These are phyloP conservation scores for Glonium stellatum DNA, from an alignment of 495 filamentous ascomycete genomes.

Conservation along the genomic window DNA sequence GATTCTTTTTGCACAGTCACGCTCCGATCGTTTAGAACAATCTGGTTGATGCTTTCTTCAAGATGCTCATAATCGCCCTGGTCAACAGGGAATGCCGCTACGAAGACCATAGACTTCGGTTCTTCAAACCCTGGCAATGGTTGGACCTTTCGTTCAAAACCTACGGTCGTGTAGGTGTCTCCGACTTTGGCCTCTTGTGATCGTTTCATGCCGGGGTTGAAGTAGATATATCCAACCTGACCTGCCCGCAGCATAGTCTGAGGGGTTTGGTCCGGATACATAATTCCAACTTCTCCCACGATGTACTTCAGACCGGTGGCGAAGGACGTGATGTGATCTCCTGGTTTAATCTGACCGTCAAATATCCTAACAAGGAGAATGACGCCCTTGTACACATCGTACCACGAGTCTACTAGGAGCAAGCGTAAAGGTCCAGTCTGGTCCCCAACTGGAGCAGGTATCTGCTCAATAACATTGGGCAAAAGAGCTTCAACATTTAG, in stretches of 20 bases:
- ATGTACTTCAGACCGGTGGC: conserved; percentile 80
- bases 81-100: conserved; percentile 90
- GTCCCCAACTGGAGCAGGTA: conserved; percentile 76
- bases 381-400: conserved; percentile 89
- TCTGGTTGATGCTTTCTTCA: conserved; percentile 89
- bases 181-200: conserved; percentile 93
- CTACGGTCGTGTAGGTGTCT: conserved; percentile 86
- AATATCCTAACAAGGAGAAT: conserved; percentile 88
- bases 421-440: conserved; percentile 63
- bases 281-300: conserved; percentile 94
- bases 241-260: conserved; percentile 76
- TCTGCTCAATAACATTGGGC: conserved; percentile 74
- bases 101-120: conserved; percentile 97
- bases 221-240: conserved; percentile 91
- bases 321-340: conserved; percentile 76
- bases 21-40: conserved; percentile 89
- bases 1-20: conserved; percentile 90
- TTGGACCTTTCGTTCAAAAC: conserved; percentile 67
- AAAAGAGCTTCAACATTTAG: conserved; percentile 73
- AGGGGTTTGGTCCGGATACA: conserved; percentile 83
- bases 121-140: conserved; percentile 91
- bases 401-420: conserved; percentile 95
- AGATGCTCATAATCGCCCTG: conserved; percentile 79
- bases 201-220: conserved; percentile 96
- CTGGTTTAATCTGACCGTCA: conserved; percentile 74